Percentiles rank a stretch among this genome's conserved stretches.
phyloP scores from a whole-genome alignment of 768 basidiomycete genomes.

The Lactarius evosmus region DNA sequence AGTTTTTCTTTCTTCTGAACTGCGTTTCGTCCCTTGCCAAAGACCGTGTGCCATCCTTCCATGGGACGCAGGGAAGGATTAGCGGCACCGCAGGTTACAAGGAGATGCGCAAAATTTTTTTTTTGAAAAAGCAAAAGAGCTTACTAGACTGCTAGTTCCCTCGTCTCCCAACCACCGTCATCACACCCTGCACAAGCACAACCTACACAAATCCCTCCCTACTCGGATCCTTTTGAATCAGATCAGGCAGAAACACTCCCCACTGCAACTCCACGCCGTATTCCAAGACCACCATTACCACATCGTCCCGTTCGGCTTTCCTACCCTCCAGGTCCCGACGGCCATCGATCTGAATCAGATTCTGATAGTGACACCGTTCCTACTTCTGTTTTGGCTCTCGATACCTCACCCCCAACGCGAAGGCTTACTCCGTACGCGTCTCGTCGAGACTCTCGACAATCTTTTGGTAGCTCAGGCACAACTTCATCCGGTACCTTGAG shows the following conservation, averaged over 20 bases:
- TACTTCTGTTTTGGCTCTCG: conserved; percentile 1
- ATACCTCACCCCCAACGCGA: neutral
- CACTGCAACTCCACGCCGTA: conserved; percentile 3
- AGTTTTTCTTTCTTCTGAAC: conserved; percentile 2
- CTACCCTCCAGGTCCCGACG: conserved; percentile 15
- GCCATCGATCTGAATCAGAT: conserved; percentile 9
- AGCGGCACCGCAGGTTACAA: neutral
- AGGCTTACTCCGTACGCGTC: conserved; percentile 1
- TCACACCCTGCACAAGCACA: conserved; percentile 4
- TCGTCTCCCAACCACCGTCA: neutral
- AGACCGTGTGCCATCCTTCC: neutral
- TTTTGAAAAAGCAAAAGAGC: neutral
- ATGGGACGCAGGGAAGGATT: neutral
- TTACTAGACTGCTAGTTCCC: conserved; percentile 15
- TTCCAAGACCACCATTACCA: conserved; percentile 11
- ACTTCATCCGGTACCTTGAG: conserved; percentile 5
- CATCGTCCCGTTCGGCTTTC: conserved; percentile 16
- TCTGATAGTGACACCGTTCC: neutral
- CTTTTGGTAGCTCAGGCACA: conserved; percentile 8
- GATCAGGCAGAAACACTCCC: neutral
- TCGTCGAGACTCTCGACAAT: conserved; percentile 7
- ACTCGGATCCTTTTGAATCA: conserved; percentile 16
- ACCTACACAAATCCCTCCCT: neutral
- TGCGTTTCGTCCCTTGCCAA: neutral
- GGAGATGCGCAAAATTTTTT: neutral